Conservation (phyloP, 2,329 filamentous ascomycete species). For the Tolypocladium paradoxum region DNA sequence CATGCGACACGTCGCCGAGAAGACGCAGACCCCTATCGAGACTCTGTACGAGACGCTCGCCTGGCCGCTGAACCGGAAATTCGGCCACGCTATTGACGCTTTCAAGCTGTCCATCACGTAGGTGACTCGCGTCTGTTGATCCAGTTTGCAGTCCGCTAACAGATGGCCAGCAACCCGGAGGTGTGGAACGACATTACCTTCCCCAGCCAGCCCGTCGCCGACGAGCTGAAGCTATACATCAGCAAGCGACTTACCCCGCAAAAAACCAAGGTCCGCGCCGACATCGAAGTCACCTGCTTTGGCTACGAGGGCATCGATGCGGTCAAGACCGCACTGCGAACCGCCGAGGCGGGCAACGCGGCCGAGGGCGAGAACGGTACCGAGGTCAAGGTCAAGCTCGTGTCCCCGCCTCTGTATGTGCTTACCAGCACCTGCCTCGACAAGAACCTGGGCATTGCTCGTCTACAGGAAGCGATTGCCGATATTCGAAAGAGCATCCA, state of each 20-base stretch:
- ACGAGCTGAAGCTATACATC: constrained; percentile 91
- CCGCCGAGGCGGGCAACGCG: constrained; percentile 87
- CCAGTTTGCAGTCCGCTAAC: constrained; percentile 4
- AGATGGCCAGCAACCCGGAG: constrained; percentile 64
- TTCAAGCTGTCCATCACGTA: constrained; percentile 99
- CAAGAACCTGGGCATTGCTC: constrained; percentile 75
- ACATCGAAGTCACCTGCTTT: constrained; percentile 93
- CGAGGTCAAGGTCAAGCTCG: constrained; percentile 95
- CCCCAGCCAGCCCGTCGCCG: constrained; percentile 71
- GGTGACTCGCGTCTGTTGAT: constrained; percentile 17
- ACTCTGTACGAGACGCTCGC: constrained; percentile 86
- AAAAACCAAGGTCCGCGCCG: constrained; percentile 96
- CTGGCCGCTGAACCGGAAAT: constrained; percentile 97
- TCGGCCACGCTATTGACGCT: constrained; percentile 89
- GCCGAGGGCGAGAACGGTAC: constrained; percentile 49
- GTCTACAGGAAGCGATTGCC: constrained; percentile 79
- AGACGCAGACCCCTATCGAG: constrained; percentile 91
- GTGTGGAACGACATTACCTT: constrained; percentile 93
- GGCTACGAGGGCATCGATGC: constrained; percentile 98
- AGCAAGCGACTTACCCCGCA: constrained; percentile 93
- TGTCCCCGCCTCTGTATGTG: constrained; percentile 95
- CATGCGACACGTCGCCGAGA: constrained; percentile 97
- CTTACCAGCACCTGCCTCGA: constrained; percentile 92
- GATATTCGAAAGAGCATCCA: constrained; percentile 77
- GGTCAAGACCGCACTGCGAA: constrained; percentile 84